Evolutionary conservation across 2,329 filamentous ascomycete species (phyloP), one percentile per base, ranked within the genome.

Genomic region (Verticillium zaregamsianum): DNA sequence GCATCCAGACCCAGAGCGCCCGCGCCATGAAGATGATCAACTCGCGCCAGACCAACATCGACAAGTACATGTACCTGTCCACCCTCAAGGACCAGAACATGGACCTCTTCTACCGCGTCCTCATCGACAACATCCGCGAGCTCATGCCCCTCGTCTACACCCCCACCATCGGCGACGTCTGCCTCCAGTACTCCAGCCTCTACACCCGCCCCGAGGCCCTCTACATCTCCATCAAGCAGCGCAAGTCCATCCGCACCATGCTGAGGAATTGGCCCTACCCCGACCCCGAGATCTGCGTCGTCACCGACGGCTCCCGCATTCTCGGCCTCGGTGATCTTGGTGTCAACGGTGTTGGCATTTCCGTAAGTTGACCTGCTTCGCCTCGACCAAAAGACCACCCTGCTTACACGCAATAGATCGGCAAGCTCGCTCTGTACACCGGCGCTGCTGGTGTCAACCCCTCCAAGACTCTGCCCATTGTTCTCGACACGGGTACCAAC

Each of bases 311-410:
- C 64, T 97, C 93, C 57, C 90, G 95, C 67, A 97, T 88, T 76
- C 88, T 93, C 62, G 94, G 95, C 72, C 87, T 99, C 40, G 95
- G 95, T 69, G 95, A 99, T 77, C 86, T 98, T 62, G 95, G 95
- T 68, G 89, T 99, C 68, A 97, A 97, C 77, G 95, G 95, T 72
- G 96, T 98, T 82, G 95, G 95, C 68, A 99, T 99, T 77, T 93
- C 95, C 65, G 94, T 88, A 78, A 79, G 85, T 83, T 28, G 15
- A 6, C 5, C 28, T 28, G 28, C 28, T 55, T 40, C 17, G 23
- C 14, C 7, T 56, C 3, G 28, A 14, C 20, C 8, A 31, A 15
- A 14, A 14, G 6, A 3, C 17, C 15, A 4, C 20, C 57, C 8
- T 9, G 2, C 72, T 71, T 63, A 75, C 66, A 65, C 62, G 57